Conservation (phyloP, 768 basidiomycete species). For the Phlebiopsis gigantea region DNA sequence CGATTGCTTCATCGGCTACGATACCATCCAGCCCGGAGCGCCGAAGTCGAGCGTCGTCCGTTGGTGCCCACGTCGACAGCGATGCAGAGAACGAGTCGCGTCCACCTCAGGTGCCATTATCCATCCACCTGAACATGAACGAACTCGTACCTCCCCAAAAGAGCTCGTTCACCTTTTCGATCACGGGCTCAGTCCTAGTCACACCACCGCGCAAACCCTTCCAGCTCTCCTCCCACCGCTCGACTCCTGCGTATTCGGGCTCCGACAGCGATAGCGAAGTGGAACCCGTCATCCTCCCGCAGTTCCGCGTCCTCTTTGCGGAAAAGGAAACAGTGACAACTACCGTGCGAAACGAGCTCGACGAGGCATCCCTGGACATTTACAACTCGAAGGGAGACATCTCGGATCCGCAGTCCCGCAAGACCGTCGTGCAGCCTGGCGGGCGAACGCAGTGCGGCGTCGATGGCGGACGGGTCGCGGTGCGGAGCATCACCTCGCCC, state of each 20-base stretch:
- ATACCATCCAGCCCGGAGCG: slow-evolving; percentile 29
- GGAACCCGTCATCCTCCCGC: slow-evolving; percentile 57
- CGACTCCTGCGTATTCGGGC: slow-evolving; percentile 18
- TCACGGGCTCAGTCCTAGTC: slow-evolving; percentile 62
- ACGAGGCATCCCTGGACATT: slow-evolving; percentile 51
- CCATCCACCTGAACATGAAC: slow-evolving; percentile 76
- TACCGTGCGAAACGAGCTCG: slow-evolving; percentile 55
- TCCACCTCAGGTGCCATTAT: slow-evolving; percentile 59
- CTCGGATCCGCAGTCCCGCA: slow-evolving; percentile 55
- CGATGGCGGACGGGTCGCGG: slow-evolving; percentile 53
- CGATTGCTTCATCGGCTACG: slow-evolving; percentile 36
- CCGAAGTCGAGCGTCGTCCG: slow-evolving; percentile 36
- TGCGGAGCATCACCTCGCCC: slow-evolving; percentile 36
- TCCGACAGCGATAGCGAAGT: slow-evolving; percentile 28
- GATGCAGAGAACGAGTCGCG: slow-evolving; percentile 18
- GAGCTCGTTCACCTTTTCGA: slow-evolving; percentile 59
- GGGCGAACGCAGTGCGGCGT: slow-evolving; percentile 56
- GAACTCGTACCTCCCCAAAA: slow-evolving; percentile 63
- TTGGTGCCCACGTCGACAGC: slow-evolving; percentile 20
- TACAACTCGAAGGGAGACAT: slow-evolving; percentile 54
- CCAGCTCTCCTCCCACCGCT: slow-evolving; percentile 10
- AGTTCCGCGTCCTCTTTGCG: slow-evolving; percentile 63
- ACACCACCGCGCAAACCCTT: slow-evolving; percentile 25
- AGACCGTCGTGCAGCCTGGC: slow-evolving; percentile 57
- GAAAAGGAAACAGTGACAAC: slow-evolving; percentile 57